Evolutionary conservation across 805 yeast species (phyloP), one percentile per base, ranked within the genome.

Genomic region (Wickerhamiella dianesei): DNA sequence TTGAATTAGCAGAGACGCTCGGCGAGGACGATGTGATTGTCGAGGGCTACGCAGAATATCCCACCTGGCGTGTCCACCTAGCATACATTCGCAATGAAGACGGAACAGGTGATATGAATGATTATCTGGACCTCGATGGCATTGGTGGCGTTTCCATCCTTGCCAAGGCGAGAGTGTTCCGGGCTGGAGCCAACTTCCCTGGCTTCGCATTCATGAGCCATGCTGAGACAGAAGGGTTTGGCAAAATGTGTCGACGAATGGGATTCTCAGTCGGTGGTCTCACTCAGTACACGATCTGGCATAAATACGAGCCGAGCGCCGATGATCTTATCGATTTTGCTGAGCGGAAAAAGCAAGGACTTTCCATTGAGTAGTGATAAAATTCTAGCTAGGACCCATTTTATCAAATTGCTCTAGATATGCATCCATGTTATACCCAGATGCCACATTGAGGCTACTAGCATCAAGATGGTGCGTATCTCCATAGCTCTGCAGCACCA

Each of bases 191-290:
- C 2, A 92, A 85, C 68, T 88, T 87, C 73, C 96, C 97, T 5
- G 96, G 95, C 2, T 89, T 88, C 61, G 84, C 96, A 29, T 88
- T 86, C 65, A 81, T 82, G 65, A 85, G 83, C 57, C 97, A 89
- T 62, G 97, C 96, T 2, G 97, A 89, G 63, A 89, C 97, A 2
- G 97, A 89, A 66, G 96, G 92, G 0, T 88, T 89, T 65, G 97
- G 95, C 41, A 87, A 84, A 60, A 72, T 89, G 71, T 77, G 85
- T 56, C 80, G 84, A 55, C 70, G 80, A 52, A 85, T 89, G 95
- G 88, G 89, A 3, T 84, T 75, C 62, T 71, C 79, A 20, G 96
- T 89, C 20, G 73, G 80, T 50, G 97, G 97, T 0, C 71, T 89
- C 56, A 94, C 96, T 12, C 96, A 89, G 66, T 89, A 89, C 62